Evolutionary conservation across 2,329 filamentous ascomycete genomes (phyloP), one percentile per base, ranked within the genome.

Genomic region (Claviceps citrina): DNA sequence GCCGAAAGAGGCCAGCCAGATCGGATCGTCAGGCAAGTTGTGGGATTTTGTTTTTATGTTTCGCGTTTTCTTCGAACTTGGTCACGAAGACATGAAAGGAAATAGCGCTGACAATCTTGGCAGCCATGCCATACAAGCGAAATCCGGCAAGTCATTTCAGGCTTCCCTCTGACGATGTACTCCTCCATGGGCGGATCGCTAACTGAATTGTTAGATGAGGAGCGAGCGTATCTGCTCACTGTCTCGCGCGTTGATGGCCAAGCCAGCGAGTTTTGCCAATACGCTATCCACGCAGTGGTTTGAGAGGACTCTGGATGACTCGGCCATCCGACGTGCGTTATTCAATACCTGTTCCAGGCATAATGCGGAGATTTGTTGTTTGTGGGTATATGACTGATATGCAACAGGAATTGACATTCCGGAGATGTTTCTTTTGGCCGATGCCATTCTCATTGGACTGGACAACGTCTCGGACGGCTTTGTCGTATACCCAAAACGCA

Each of bases 1-100:
- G 65, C 84, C 83, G 0, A 84, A 85, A 50, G 82, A 87, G 63
- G 76, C 76, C 51, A 73, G 77, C 48, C 84, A 93, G 62, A 85
- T 87, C 49, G 82, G 80, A 22, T 74, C 67, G 8, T 39, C 34
- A 31, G 40, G 31, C 16, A 42, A 38, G 40, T 38, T n/a, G n/a
- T n/a, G n/a, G n/a, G n/a, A n/a, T n/a, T 24, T 24, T 24, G 5
- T 24, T 24, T 24, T 24, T n/a, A n/a, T n/a, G n/a, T n/a, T n/a
- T n/a, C n/a, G n/a, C n/a, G n/a, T n/a, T n/a, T n/a, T n/a, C n/a
- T n/a, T n/a, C n/a, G n/a, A n/a, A n/a, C 22, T 5, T 24, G 22
- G 5, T 5, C 32, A 22, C 18, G 33, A 39, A 34, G 20, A 20
- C 30, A 22, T 30, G 19, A 16, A 30, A 72, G 66, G 76, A 76